These are phyloP conservation scores for Aureobasidium mangrovei DNA, from an alignment of 2,329 filamentous ascomycete species.

Conservation along the genomic window DNA sequence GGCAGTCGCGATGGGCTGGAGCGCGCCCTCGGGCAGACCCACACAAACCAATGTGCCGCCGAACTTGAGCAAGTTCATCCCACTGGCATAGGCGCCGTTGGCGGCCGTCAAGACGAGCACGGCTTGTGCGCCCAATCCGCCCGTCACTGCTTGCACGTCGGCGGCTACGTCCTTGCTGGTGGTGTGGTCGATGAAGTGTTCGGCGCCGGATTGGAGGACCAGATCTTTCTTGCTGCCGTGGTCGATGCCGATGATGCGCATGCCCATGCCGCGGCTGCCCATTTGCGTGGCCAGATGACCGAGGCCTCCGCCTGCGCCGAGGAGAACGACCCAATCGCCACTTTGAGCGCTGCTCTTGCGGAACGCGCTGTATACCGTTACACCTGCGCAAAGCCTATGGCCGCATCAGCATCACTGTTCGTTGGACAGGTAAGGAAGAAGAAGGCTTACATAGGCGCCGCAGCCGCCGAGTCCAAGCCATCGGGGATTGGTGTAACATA, in stretches of 20 bases:
- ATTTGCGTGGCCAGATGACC: constrained; percentile 57
- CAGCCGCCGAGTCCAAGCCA: constrained; percentile 47
- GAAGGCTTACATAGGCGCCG: constrained; percentile 47
- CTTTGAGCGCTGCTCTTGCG: constrained; percentile 51
- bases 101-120: constrained; percentile 48
- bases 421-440: not conserved
- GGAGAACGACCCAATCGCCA: constrained; percentile 52
- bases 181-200: constrained; percentile 57
- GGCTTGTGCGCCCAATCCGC: constrained; percentile 51
- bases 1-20: constrained; percentile 36
- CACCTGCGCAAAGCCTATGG: constrained; percentile 50
- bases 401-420: not conserved
- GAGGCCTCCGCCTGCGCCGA: constrained; percentile 33
- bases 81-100: constrained; percentile 38
- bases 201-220: constrained; percentile 52
- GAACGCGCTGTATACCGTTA: constrained; percentile 59
- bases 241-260: constrained; percentile 58
- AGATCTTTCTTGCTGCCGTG: constrained; percentile 55
- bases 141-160: constrained; percentile 49
- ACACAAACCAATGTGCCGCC: constrained; percentile 39
- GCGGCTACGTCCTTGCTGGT: constrained; percentile 41
- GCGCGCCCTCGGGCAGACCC: constrained; percentile 40
- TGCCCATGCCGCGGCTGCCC: constrained; percentile 50
- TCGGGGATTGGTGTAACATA: constrained; percentile 65
- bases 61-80: constrained; percentile 35